These are phyloP conservation scores for Naganishia sp. DNA, from an alignment of 1,284 basidiomycete species.

Conservation along the genomic window DNA sequence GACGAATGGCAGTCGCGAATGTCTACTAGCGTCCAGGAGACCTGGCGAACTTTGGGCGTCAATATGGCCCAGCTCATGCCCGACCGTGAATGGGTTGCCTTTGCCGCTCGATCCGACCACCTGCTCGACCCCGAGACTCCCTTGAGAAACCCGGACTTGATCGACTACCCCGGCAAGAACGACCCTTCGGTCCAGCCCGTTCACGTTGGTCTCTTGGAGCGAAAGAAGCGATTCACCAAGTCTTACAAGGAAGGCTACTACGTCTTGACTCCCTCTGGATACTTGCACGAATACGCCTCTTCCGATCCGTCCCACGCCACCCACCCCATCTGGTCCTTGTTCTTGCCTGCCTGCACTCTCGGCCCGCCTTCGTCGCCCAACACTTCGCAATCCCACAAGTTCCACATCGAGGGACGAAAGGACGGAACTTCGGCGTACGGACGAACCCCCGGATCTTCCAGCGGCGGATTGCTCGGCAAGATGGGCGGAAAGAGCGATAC, in stretches of 20 bases:
- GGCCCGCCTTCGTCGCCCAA: conserved; percentile 79
- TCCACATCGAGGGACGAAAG: conserved; percentile 92
- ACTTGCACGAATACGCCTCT: conserved; percentile 85
- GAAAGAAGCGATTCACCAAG: conserved; percentile 96
- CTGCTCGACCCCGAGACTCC: conserved; percentile 96
- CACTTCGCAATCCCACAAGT: conserved; percentile 81
- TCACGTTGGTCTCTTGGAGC: conserved; percentile 87
- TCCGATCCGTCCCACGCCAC: conserved; percentile 70
- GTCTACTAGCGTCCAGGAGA: conserved; percentile 74
- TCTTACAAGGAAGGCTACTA: conserved; percentile 86
- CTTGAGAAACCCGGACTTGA: conserved; percentile 71
- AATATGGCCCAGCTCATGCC: conserved; percentile 83
- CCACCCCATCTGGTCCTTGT: conserved; percentile 81
- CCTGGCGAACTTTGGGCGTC: conserved; percentile 72
- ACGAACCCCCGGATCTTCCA: conserved; percentile 65
- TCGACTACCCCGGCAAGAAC: conserved; percentile 90
- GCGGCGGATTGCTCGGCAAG: conserved; percentile 62
- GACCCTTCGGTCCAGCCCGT: conserved; percentile 86
- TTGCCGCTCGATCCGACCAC: conserved; percentile 91
- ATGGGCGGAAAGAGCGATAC: conserved; percentile 58
- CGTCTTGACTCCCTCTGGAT: conserved; percentile 92
- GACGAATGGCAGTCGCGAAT: conserved; percentile 96
- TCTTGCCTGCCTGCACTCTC: conserved; percentile 93
- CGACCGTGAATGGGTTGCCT: conserved; percentile 95
- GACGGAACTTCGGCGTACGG: conserved; percentile 60